A percentile compares a stretch with the other conserved stretches of the same genome.
These are phyloP conservation scores for Coemansia sp. DNA, from an alignment of 192 early-diverging fungal genomes.

Conservation along the genomic window DNA sequence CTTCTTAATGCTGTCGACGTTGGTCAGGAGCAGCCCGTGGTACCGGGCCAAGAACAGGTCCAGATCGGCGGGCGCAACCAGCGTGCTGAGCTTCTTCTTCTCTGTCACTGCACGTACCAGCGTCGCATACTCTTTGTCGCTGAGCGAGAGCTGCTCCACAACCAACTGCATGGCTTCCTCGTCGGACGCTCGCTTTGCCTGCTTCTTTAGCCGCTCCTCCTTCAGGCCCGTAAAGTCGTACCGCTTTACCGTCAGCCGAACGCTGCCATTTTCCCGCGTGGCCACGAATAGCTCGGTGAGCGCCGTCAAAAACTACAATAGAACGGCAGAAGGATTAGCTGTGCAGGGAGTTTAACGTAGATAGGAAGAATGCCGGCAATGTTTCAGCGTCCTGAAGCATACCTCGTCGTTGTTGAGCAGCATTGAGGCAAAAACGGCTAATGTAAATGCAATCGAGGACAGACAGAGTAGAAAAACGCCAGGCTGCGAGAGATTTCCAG, in stretches of 20 bases:
- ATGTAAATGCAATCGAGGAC: constrained; percentile 1
- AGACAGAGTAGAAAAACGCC: neutral
- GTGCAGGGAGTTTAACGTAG: neutral
- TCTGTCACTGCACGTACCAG: constrained; percentile 35
- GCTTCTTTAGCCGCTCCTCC: constrained; percentile 38
- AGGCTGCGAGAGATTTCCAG: too few relatives aligned
- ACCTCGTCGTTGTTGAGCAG: constrained; percentile 36
- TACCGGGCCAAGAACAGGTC: constrained; percentile 40
- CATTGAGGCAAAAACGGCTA: constrained; percentile 12
- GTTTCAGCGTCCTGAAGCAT: neutral
- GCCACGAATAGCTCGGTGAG: constrained; percentile 30
- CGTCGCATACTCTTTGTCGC: constrained; percentile 35
- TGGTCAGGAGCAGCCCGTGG: constrained; percentile 34
- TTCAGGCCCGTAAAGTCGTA: constrained; percentile 37
- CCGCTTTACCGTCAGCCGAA: constrained; percentile 32
- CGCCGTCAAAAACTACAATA: constrained; percentile 40
- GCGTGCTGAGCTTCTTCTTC: constrained; percentile 40
- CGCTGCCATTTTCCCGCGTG: constrained; percentile 35
- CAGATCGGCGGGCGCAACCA: constrained; percentile 33
- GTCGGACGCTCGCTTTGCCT: constrained; percentile 1
- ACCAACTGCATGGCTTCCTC: constrained; percentile 36
- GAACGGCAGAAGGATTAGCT: too few relatives aligned
- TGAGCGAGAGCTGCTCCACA: constrained; percentile 28
- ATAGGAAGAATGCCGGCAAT: neutral
- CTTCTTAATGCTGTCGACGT: constrained; percentile 38